A percentile compares a stretch with the other conserved stretches of the same genome.
Evolutionary conservation across 129 eudicot genomes (phyloP).

Genomic region (Saussurea involucrata): DNA sequence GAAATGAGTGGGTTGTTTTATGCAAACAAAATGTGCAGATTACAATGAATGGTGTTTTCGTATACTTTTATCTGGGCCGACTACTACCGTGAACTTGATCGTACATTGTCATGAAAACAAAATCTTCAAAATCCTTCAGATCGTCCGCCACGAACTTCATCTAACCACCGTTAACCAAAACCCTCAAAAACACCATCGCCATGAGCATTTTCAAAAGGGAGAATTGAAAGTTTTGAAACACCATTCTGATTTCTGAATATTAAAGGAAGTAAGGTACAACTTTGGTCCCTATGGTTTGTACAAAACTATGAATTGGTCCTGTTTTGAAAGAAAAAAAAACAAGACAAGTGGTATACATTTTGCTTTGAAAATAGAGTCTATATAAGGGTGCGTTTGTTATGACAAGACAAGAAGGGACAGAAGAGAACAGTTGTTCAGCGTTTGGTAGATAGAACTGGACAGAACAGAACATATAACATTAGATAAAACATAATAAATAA

Average conservation of each 20-base stretch:
- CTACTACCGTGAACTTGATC: constrained; percentile 5
- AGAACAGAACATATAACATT: too few relatives aligned
- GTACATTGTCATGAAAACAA: neutral
- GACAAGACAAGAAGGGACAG: too few relatives aligned
- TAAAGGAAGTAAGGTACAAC: neutral
- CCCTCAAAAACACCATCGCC: neutral
- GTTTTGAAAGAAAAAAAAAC: neutral
- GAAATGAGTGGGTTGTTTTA: constrained; percentile 4
- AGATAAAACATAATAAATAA: too few relatives aligned
- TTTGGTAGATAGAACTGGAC: too few relatives aligned
- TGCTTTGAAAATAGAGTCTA: too few relatives aligned
- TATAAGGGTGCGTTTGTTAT: too few relatives aligned
- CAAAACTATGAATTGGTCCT: neutral
- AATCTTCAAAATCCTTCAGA: neutral
- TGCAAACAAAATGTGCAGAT: constrained; percentile 8
- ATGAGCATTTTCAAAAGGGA: neutral
- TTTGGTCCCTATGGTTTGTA: neutral
- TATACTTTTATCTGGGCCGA: neutral
- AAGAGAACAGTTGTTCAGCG: too few relatives aligned
- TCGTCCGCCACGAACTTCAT: neutral
- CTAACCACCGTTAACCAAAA: neutral
- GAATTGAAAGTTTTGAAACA: neutral
- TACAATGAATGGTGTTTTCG: constrained; percentile 4
- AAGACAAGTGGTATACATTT: neutral
- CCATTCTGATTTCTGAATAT: neutral